Evolutionary conservation across 306 rosid species (phyloP).

Genomic region (Cajanus cajan): DNA sequence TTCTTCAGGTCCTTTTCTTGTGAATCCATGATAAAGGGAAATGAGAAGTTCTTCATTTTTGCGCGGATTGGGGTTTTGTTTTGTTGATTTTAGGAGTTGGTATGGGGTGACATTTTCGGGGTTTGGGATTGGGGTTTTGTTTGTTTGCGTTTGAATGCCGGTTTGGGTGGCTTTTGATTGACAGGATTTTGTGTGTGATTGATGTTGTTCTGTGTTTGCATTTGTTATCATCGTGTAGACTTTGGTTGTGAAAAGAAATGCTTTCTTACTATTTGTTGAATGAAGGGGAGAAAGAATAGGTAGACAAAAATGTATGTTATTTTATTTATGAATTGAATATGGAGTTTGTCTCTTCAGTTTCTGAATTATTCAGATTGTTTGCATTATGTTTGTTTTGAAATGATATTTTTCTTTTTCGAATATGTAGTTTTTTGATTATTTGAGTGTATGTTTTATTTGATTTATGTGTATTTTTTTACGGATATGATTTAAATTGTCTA

Average conservation of each 20-base stretch:
- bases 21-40: not conserved
- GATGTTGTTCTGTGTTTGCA: not conserved
- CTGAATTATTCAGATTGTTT: not conserved
- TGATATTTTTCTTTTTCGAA: not conserved
- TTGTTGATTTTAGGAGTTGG: not conserved
- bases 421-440: not conserved
- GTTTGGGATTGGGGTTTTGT: not conserved
- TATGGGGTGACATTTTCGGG: not conserved
- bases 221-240: not conserved
- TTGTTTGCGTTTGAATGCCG: slow-evolving; percentile 4
- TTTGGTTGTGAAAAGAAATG: not conserved
- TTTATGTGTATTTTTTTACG: too few species aligned
- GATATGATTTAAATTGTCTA: too few species aligned
- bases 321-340: not conserved
- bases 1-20: slow-evolving; percentile 62
- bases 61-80: slow-evolving; percentile 2
- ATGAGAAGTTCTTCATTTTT: not conserved
- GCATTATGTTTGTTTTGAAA: not conserved
- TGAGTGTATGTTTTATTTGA: not conserved
- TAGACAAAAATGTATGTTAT: not conserved
- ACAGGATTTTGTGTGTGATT: not conserved
- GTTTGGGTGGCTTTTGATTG: not conserved
- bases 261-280: not conserved
- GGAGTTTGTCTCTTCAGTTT: not conserved
- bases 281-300: not conserved